A percentile compares a stretch with the other conserved stretches of the same genome.
Evolutionary conservation across 129 eudicot species (phyloP).

Genomic region (Mikania micrantha): DNA sequence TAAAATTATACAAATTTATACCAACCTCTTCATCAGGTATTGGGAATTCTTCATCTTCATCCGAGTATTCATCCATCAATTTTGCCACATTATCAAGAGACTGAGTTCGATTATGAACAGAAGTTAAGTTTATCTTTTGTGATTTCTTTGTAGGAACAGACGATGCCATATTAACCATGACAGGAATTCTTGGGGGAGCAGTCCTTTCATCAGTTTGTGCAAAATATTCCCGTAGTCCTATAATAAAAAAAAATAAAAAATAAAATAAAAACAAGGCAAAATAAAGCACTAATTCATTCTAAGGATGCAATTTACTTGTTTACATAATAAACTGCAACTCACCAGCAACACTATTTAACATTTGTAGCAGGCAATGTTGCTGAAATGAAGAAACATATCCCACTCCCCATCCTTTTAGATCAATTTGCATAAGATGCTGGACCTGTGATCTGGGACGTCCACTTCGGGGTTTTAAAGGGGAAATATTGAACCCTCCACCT

Average conservation of each 20-base stretch:
- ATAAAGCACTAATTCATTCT: not conserved
- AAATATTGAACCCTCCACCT: slow-evolving; percentile 96
- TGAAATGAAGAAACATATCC: slow-evolving; percentile 83
- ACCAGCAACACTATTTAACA: slow-evolving; percentile 96
- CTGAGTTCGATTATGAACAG: too few relatives aligned
- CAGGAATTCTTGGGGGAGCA: slow-evolving; percentile 5
- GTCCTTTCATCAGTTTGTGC: too few relatives aligned
- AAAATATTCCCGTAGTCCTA: slow-evolving; percentile 39
- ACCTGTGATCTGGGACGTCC: slow-evolving; percentile 94
- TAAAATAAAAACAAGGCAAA: too few relatives aligned
- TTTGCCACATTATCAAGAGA: too few relatives aligned
- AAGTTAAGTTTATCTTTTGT: too few relatives aligned
- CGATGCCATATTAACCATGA: too few relatives aligned
- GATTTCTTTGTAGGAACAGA: too few relatives aligned
- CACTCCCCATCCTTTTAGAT: slow-evolving; percentile 96
- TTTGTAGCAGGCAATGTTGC: slow-evolving; percentile 86
- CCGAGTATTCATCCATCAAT: too few relatives aligned
- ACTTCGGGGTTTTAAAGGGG: slow-evolving; percentile 78
- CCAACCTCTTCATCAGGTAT: not conserved
- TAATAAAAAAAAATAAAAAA: not conserved
- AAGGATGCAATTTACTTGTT: not conserved
- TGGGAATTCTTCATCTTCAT: too few relatives aligned
- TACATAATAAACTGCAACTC: slow-evolving; percentile 19
- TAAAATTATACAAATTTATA: not conserved
- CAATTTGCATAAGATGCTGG: slow-evolving; percentile 98